Conservation (phyloP, 2,329 filamentous ascomycete species). For the Trichocomaceae sp. region DNA sequence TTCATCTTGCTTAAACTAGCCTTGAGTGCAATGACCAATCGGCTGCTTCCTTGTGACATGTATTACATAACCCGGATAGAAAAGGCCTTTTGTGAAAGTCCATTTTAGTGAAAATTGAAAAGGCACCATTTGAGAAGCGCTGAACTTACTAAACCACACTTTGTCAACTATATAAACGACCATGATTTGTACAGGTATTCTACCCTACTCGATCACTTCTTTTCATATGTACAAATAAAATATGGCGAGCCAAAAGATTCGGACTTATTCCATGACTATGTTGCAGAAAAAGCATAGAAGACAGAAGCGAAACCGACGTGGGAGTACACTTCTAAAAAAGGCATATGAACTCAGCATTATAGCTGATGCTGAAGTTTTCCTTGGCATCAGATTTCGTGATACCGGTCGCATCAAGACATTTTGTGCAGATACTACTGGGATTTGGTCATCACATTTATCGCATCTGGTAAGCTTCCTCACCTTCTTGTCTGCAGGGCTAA, state of each 20-base stretch:
- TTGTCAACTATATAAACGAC: background rate
- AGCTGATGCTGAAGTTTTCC: background rate
- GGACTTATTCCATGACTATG: background rate
- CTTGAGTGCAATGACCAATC: no score
- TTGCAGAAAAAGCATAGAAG: constrained; percentile 2
- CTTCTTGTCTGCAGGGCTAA: no score
- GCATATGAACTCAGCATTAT: constrained; percentile 9
- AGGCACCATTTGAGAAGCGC: no score
- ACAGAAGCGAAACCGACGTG: background rate
- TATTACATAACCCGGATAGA: no score
- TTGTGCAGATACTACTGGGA: constrained; percentile 9
- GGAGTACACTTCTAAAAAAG: constrained; percentile 10
- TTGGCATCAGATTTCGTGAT: constrained; percentile 8
- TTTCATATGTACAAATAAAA: background rate
- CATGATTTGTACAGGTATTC: background rate
- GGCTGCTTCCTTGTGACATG: no score
- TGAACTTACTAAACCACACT: no score
- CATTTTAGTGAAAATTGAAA: no score
- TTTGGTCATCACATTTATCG: constrained; percentile 6
- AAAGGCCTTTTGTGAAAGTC: no score
- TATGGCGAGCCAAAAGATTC: background rate
- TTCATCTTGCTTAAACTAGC: no score
- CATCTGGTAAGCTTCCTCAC: no score
- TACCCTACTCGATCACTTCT: background rate
- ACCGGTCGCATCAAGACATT: constrained; percentile 7